Evolutionary conservation across 208 protist species (phyloP), one percentile per base, ranked within the genome.

Genomic region (Acanthamoeba sp.): DNA sequence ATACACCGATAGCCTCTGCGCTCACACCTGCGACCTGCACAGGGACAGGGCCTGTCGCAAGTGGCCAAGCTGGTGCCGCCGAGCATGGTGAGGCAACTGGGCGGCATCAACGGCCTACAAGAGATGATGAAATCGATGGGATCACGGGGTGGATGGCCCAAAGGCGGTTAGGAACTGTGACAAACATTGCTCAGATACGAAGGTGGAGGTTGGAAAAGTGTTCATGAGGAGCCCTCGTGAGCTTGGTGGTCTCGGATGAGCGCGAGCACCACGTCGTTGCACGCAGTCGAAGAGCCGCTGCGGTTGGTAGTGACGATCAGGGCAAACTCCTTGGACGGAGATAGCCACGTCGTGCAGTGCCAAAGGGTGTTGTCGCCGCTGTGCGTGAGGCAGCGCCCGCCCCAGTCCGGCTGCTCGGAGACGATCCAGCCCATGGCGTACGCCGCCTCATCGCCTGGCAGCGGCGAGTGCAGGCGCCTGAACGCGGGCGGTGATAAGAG

Each of bases 61-160:
- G 22, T 96, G 16, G 69, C 91, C 9, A 96, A 95, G 38, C 93
- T 96, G 93, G 94, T 98, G 22, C 94, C 95, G 57, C 96, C 94
- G 14, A 45, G 78, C 36, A 88, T 97, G 57, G 71, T 98, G 59
- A 88, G 97, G 76, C 95, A 98, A 80, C 97, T 98, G 96, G 96
- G 93, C 94, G 78, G 88, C 22, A 24, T 29, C 48, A 66, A 82
- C 32, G 82, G 82, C 27, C 82, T 89, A 2, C 80, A 89, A 7
- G 9, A 32, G 22, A 29, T 64, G 57, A 64, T 64, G 57, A 16
- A 24, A 16, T 64, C 57, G 22, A 29, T 64, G 57, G 16, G 48
- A 12, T 55, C 48, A 22, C 14, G 48, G 16, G 22, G 1, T 55
- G 12, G 12, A 12, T 55, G 3, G 48, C 48, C 48, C 48, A 55